A percentile compares a stretch with the other conserved stretches of the same genome.
phyloP scores from a whole-genome alignment of 345 rosid species.

The Atalantia buxifolia region DNA sequence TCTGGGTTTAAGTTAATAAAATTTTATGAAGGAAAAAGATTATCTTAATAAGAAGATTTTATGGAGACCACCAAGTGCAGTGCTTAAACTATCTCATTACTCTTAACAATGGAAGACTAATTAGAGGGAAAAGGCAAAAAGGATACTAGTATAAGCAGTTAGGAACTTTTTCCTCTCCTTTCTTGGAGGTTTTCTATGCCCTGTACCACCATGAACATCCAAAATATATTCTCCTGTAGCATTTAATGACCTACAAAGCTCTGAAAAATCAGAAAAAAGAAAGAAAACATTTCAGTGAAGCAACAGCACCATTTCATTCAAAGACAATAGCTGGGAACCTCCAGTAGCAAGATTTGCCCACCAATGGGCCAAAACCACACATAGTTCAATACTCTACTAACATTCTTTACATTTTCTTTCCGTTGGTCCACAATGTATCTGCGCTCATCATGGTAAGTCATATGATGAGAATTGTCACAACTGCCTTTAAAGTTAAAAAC shows the following conservation, averaged over 20 bases:
- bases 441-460: not conserved
- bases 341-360: not conserved
- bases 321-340: constrained; percentile 3
- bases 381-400: not conserved
- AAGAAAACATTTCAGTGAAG: constrained; percentile 31
- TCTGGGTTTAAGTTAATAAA: not conserved
- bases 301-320: constrained; percentile 4
- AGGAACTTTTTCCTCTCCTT: constrained; percentile 54
- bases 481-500: not conserved
- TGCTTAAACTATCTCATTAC: not conserved
- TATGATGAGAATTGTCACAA: not conserved
- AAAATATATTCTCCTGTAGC: constrained; percentile 22
- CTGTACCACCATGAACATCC: constrained; percentile 33
- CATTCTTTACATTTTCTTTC: not conserved
- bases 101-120: not conserved
- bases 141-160: constrained; percentile 48
- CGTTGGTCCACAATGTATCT: not conserved
- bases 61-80: not conserved
- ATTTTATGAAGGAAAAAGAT: not conserved
- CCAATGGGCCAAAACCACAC: not conserved
- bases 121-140: not conserved
- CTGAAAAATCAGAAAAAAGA: constrained; percentile 31
- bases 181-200: constrained; percentile 47
- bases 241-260: constrained; percentile 47
- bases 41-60: not conserved